Evolutionary conservation across 2,329 filamentous ascomycete species (phyloP).

Genomic region (Cladosporium colombiae): DNA sequence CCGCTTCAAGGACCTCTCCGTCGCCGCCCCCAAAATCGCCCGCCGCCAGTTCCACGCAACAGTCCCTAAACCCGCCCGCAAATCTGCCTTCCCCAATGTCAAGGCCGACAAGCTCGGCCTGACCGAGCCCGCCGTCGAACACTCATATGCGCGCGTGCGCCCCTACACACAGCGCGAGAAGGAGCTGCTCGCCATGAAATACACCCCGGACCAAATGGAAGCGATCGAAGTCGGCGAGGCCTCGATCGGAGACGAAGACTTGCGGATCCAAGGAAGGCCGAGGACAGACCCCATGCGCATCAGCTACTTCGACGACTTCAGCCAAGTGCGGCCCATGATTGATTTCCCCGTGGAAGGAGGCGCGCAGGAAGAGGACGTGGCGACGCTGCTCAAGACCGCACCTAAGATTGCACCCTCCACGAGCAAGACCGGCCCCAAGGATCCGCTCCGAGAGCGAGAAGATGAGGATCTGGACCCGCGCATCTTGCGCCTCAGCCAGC

Average conservation of each 20-base stretch:
- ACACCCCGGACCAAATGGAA: slow-evolving; percentile 77
- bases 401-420: slow-evolving; percentile 36
- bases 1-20: slow-evolving; percentile 28
- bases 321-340: slow-evolving; percentile 72
- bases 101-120: slow-evolving; percentile 43
- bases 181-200: slow-evolving; percentile 62
- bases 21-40: slow-evolving; percentile 23
- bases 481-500: slow-evolving; percentile 55
- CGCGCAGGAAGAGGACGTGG: slow-evolving; percentile 39
- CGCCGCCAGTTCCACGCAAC: slow-evolving; percentile 46
- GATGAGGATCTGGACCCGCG: slow-evolving; percentile 42
- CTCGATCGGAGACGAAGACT: slow-evolving; percentile 71
- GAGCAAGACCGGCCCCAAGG: slow-evolving; percentile 34
- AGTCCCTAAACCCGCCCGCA: slow-evolving; percentile 41
- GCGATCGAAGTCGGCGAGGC: slow-evolving; percentile 80
- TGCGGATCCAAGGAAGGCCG: slow-evolving; percentile 70
- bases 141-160: slow-evolving; percentile 25
- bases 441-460: background rate
- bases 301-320: slow-evolving; percentile 80
- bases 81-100: slow-evolving; percentile 47
- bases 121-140: slow-evolving; percentile 18
- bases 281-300: slow-evolving; percentile 72
- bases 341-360: slow-evolving; percentile 59
- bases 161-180: slow-evolving; percentile 69
- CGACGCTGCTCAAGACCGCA: slow-evolving; percentile 25